These are phyloP conservation scores for Rubia peregrina DNA, from an alignment of 305 asterid genomes.

Conservation along the genomic window DNA sequence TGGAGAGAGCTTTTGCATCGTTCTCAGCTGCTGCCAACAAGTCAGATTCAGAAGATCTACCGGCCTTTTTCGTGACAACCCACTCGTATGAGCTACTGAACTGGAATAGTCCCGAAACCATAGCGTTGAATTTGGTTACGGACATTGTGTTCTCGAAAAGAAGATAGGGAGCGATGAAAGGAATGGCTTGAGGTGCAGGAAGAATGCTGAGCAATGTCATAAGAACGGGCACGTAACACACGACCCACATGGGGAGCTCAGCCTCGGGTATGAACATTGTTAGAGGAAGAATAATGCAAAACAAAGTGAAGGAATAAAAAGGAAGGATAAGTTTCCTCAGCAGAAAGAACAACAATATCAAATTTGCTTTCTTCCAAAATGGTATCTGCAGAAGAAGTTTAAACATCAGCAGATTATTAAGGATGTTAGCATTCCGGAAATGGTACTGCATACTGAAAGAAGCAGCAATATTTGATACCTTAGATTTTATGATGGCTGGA, in stretches of 20 bases:
- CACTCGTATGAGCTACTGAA: conserved; percentile 66
- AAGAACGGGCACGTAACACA: conserved; percentile 47
- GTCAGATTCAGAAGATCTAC: conserved; percentile 51
- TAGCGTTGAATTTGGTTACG: conserved; percentile 62
- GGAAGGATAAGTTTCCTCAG: conserved; percentile 59
- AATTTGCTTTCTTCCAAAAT: conserved; percentile 53
- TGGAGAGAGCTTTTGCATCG: conserved; percentile 23
- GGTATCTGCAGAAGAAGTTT: conserved; percentile 37
- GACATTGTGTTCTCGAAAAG: conserved; percentile 67
- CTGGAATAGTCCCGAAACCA: conserved; percentile 57
- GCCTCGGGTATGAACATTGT: conserved; percentile 66
- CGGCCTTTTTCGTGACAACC: conserved; percentile 61
- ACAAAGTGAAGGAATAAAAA: conserved; percentile 56
- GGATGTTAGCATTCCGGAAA: background rate
- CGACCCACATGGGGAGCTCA: conserved; percentile 50
- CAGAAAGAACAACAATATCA: conserved; percentile 53
- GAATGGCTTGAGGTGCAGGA: conserved; percentile 54
- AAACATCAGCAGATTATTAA: background rate
- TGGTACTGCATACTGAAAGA: background rate
- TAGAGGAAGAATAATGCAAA: conserved; percentile 56
- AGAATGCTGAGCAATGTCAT: conserved; percentile 51
- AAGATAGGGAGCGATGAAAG: conserved; percentile 64
- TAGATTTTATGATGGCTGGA: conserved; percentile 43
- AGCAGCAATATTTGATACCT: conserved; percentile 29
- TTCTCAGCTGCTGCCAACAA: conserved; percentile 38